Evolutionary conservation across 257 asterid genomes (phyloP).

Genomic region (Ajuga chamaepitys): DNA sequence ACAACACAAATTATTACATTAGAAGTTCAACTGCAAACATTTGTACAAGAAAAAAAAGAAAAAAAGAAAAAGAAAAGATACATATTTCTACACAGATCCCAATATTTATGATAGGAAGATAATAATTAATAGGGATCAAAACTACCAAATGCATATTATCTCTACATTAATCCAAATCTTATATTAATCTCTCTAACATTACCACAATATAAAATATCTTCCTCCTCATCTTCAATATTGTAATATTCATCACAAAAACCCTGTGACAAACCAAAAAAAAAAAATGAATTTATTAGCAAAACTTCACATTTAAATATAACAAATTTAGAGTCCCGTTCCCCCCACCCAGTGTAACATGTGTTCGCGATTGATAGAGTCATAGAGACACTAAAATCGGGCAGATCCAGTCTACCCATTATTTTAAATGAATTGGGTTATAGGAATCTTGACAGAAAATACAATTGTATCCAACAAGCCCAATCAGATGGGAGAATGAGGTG

Average conservation of each 20-base stretch:
- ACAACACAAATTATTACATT: constrained; percentile 19
- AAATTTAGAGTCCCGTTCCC: too few species aligned
- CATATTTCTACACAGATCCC: constrained; percentile 14
- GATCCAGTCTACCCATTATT: too few species aligned
- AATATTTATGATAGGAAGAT: background rate
- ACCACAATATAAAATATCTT: constrained; percentile 1
- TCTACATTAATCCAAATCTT: constrained; percentile 14
- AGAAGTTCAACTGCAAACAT: constrained; percentile 16
- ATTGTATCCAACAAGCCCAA: too few species aligned
- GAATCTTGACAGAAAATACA: too few species aligned
- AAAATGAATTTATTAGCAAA: background rate
- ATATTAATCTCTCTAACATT: constrained; percentile 1
- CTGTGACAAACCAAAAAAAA: constrained; percentile 8
- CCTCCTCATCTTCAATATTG: background rate
- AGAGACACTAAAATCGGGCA: too few species aligned
- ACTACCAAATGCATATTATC: constrained; percentile 1
- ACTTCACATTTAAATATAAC: background rate
- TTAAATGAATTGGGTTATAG: too few species aligned
- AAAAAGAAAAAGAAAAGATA: background rate
- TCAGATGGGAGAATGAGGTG: too few species aligned
- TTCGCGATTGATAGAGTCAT: too few species aligned
- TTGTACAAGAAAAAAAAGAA: constrained; percentile 19
- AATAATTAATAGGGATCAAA: background rate
- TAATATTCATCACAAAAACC: constrained; percentile 12
- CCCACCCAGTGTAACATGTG: too few species aligned